phyloP scores from a whole-genome alignment of 2,329 filamentous ascomycete genomes.

The Pyrenochaeta sp. region DNA sequence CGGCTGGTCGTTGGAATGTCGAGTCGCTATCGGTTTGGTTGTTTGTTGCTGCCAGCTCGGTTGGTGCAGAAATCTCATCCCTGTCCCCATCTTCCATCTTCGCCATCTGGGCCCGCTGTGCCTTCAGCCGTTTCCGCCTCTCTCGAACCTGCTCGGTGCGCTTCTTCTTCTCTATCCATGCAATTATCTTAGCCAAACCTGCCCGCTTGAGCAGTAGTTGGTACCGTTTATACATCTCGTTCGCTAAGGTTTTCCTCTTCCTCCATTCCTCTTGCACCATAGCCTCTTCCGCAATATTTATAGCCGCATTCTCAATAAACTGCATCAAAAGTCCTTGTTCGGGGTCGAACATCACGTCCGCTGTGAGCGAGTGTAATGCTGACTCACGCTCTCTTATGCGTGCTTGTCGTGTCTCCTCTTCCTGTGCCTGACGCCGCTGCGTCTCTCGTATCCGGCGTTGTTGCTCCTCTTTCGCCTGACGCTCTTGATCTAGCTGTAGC shows the following conservation, averaged over 20 bases:
- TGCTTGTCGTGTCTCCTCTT: conserved; percentile 29
- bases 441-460: conserved; percentile 29
- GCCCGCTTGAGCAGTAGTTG: conserved; percentile 27
- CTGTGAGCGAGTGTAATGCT: conserved; percentile 46
- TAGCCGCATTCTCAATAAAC: conserved; percentile 53
- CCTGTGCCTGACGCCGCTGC: conserved; percentile 25
- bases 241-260: conserved; percentile 29
- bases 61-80: conserved; percentile 7
- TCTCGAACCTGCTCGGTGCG: conserved; percentile 27
- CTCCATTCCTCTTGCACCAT: conserved; percentile 47
- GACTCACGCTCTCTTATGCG: conserved; percentile 22
- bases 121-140: conserved; percentile 35
- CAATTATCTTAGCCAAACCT: conserved; percentile 33
- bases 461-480: conserved; percentile 27
- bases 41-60: conserved; percentile 6
- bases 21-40: conserved; percentile 6
- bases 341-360: conserved; percentile 48
- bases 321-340: conserved; percentile 55
- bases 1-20: conserved; percentile 22
- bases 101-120: conserved; percentile 23
- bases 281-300: conserved; percentile 45
- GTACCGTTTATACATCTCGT: conserved; percentile 26
- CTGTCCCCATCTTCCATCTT: conserved; percentile 10
- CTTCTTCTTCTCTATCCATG: conserved; percentile 37
- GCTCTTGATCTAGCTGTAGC: conserved; percentile 24